phyloP scores from a whole-genome alignment of 2,329 filamentous ascomycete species.

The Fonsecaea multimorphosa region DNA sequence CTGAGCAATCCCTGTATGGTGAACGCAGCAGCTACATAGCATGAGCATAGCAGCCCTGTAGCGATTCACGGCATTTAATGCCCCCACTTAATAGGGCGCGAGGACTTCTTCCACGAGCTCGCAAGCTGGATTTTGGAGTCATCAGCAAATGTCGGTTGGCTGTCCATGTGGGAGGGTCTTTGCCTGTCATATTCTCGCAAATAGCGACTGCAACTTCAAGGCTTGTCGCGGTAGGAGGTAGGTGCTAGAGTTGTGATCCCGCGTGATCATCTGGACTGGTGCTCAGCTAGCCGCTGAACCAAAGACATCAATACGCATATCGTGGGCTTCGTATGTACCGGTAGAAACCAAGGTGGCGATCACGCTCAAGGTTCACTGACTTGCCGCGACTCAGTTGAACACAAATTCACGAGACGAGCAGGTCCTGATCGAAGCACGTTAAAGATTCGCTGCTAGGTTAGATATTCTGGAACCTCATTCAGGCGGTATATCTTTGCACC shows the following conservation, averaged over 20 bases:
- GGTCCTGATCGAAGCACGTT: not conserved
- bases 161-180: not conserved
- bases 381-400: not conserved
- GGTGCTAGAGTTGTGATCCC: no score
- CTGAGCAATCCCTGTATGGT: no score
- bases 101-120: not conserved
- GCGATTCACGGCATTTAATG: no score
- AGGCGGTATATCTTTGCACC: not conserved
- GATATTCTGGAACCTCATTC: not conserved
- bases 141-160: not conserved
- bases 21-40: no score
- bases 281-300: no score
- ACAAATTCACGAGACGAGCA: not conserved
- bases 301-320: not conserved
- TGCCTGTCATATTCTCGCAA: not conserved
- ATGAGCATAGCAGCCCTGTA: no score
- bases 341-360: not conserved
- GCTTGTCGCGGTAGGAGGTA: no score
- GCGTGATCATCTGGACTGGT: no score
- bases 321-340: not conserved
- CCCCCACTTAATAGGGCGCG: no score
- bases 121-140: not conserved
- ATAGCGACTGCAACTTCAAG: not conserved
- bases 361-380: not conserved
- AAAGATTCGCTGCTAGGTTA: not conserved